A percentile compares a stretch with the other conserved stretches of the same genome.
These are phyloP conservation scores for Termitomyces sp. DNA, from an alignment of 768 basidiomycete species.

Conservation along the genomic window DNA sequence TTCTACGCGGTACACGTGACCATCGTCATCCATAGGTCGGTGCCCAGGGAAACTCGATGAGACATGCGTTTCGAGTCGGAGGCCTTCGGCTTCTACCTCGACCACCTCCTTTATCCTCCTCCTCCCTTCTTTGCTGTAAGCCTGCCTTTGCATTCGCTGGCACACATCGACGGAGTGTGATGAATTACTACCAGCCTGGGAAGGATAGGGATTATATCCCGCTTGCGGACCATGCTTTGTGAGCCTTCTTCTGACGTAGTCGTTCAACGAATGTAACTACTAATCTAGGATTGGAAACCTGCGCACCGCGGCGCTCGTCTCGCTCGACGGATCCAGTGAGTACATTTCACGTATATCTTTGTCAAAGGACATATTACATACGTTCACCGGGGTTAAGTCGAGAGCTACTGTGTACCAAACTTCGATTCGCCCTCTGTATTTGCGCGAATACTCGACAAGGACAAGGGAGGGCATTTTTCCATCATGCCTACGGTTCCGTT, in stretches of 20 bases:
- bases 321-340: slow-evolving; percentile 77
- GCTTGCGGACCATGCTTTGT: slow-evolving; percentile 80
- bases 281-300: slow-evolving; percentile 70
- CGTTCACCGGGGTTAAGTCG: slow-evolving; percentile 43
- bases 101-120: background rate
- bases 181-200: slow-evolving; percentile 51
- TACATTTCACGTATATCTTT: background rate
- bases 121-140: background rate
- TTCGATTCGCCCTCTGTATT: slow-evolving; percentile 94
- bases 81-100: background rate
- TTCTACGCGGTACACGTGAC: no score
- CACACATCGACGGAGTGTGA: slow-evolving; percentile 15
- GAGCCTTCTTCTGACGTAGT: slow-evolving; percentile 19
- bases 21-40: no score
- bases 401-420: slow-evolving; percentile 88
- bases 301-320: slow-evolving; percentile 78
- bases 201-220: slow-evolving; percentile 63
- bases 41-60: background rate
- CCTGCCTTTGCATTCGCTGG: background rate
- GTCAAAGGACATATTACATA: background rate
- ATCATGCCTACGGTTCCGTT: slow-evolving; percentile 70
- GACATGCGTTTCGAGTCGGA: background rate
- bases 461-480: slow-evolving; percentile 92
- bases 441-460: slow-evolving; percentile 82
- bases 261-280: no score